A percentile compares a stretch with the other conserved stretches of the same genome.
These are phyloP conservation scores for Elaeis oleifera DNA, from an alignment of 202 grass and related monocot genomes.

Conservation along the genomic window DNA sequence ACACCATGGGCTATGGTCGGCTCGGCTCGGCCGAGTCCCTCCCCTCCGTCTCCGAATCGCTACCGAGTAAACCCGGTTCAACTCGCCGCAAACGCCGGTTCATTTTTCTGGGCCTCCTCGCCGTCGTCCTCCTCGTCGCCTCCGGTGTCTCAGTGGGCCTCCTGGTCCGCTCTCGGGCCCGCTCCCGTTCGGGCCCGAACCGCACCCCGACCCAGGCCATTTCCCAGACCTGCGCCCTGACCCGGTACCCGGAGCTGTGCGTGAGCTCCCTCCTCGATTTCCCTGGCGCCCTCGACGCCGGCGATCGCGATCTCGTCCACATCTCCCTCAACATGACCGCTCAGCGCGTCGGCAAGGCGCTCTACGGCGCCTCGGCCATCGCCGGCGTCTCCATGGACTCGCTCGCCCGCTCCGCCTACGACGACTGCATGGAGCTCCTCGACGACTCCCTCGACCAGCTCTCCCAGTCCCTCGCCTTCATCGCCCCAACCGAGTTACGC, in stretches of 20 bases:
- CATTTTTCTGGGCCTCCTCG: neutral
- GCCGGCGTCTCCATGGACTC: conserved; percentile 9
- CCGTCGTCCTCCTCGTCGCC: conserved; percentile 27
- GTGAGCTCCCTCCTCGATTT: conserved; percentile 25
- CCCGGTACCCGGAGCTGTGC: conserved; percentile 21
- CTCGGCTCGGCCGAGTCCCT: conserved; percentile 8
- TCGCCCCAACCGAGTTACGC: neutral
- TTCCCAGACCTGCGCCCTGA: conserved; percentile 13
- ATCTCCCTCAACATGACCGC: conserved; percentile 50
- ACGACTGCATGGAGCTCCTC: conserved; percentile 55
- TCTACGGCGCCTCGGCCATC: conserved; percentile 28
- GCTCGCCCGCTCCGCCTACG: conserved; percentile 27
- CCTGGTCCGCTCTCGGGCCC: neutral
- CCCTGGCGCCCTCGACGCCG: conserved; percentile 24
- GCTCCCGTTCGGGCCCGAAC: neutral
- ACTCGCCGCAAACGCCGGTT: neutral
- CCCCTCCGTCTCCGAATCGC: neutral
- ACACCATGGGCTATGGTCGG: conserved; percentile 27
- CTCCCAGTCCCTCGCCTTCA: conserved; percentile 21
- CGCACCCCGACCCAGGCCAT: conserved; percentile 24
- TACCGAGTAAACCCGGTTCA: neutral
- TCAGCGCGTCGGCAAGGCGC: conserved; percentile 21
- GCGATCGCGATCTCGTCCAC: conserved; percentile 36
- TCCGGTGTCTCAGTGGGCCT: conserved; percentile 14
- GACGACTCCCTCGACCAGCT: conserved; percentile 34